phyloP scores from a whole-genome alignment of 345 rosid species.

The Limnanthes douglasii region DNA sequence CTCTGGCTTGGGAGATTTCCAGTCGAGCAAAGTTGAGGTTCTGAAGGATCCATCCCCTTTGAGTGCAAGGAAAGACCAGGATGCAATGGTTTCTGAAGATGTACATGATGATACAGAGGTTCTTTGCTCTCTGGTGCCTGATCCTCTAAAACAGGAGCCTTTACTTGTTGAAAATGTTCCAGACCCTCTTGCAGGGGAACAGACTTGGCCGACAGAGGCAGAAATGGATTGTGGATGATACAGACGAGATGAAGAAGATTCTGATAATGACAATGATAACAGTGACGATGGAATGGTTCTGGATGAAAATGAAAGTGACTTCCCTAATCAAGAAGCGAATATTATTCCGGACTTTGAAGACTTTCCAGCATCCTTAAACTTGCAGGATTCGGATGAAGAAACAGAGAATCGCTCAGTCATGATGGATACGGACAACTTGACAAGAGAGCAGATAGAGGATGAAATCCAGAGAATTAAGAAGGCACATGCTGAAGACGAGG shows the following conservation, averaged over 20 bases:
- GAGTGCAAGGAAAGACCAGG: constrained; percentile 39
- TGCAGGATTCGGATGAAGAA: constrained; percentile 61
- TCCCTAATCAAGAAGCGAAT: constrained; percentile 19
- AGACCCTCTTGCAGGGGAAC: constrained; percentile 89
- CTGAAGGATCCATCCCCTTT: constrained; percentile 68
- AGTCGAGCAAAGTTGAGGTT: constrained; percentile 58
- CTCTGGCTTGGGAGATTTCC: constrained; percentile 86
- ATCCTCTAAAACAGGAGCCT: constrained; percentile 51
- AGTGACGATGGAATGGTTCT: constrained; percentile 65
- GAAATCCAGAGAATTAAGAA: constrained; percentile 70
- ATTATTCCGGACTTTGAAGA: constrained; percentile 37
- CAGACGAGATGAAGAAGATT: constrained; percentile 56
- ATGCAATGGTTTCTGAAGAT: constrained; percentile 65
- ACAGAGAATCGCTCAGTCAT: constrained; percentile 70
- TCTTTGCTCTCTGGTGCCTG: constrained; percentile 36
- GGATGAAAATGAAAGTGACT: constrained; percentile 40
- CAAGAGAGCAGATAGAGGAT: constrained; percentile 69
- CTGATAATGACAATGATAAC: constrained; percentile 23
- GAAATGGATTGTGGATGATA: constrained; percentile 81
- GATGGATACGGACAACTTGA: constrained; percentile 71
- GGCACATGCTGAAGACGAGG: constrained; percentile 86
- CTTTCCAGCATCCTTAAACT: constrained; percentile 38
- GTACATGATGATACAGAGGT: constrained; percentile 59
- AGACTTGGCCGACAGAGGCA: constrained; percentile 96
- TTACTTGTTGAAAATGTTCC: constrained; percentile 67